These are phyloP conservation scores for Galeopsis tetrahit DNA, from an alignment of 257 asterid genomes.

Conservation along the genomic window DNA sequence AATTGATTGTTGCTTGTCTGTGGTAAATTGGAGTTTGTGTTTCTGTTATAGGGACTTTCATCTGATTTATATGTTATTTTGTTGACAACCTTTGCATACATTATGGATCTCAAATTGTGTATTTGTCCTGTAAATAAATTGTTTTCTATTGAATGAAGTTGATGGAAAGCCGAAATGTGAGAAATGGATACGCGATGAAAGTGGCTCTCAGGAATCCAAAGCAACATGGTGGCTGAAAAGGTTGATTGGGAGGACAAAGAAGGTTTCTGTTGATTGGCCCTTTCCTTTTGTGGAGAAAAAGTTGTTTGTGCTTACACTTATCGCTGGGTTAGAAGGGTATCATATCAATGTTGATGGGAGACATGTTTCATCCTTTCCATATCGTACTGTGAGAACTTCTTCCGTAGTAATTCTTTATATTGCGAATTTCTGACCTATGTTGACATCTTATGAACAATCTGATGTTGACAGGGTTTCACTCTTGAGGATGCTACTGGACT, in stretches of 20 bases:
- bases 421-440: slow-evolving; percentile 22
- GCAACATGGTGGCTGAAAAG: slow-evolving; percentile 92
- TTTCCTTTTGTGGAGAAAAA: slow-evolving; percentile 86
- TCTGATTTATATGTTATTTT: slow-evolving; percentile 10
- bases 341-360: slow-evolving; percentile 87
- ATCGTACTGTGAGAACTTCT: slow-evolving; percentile 75
- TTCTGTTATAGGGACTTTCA: neutral
- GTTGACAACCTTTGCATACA: slow-evolving; percentile 11
- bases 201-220: slow-evolving; percentile 76
- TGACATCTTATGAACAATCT: slow-evolving; percentile 30
- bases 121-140: slow-evolving; percentile 27
- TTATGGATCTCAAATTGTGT: neutral
- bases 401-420: slow-evolving; percentile 14
- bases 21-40: slow-evolving; percentile 1
- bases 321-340: slow-evolving; percentile 93
- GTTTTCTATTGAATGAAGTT: slow-evolving; percentile 53
- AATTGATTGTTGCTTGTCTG: neutral
- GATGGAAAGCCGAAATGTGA: slow-evolving; percentile 95
- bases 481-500: slow-evolving; percentile 95
- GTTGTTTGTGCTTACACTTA: slow-evolving; percentile 86
- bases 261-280: slow-evolving; percentile 90
- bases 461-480: slow-evolving; percentile 71
- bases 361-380: slow-evolving; percentile 83
- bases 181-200: slow-evolving; percentile 90
- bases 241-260: slow-evolving; percentile 85